Evolutionary conservation across 345 rosid species (phyloP), one percentile per base, ranked within the genome.

Genomic region (Clausena lansium): DNA sequence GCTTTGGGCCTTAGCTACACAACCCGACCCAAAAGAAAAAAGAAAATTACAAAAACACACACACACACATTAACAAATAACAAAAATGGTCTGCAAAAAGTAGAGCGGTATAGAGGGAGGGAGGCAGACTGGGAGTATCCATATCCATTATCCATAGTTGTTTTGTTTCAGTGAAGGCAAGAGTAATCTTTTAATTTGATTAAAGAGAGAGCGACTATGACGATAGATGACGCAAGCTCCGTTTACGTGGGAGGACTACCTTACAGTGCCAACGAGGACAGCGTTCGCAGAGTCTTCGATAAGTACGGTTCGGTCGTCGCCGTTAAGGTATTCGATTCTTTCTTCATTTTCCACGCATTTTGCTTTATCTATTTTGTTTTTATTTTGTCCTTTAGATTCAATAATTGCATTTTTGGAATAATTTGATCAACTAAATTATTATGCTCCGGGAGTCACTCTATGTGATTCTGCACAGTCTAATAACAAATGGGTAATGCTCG

Each of bases 241-340:
- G 94, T 95, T 50, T 95, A 95, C 85, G 96, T 95, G 17, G 99
- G 98, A 36, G 94, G 97, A 52, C 91, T 95, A 11, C 92, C 99
- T 11, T 92, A 89, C 88, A 84, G 80, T 77, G 83, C 94, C 81
- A 85, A 78, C 52, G 98, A 95, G 71, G 91, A 88, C 58, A 76
- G 86, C 79, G 76, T 93, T 81, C 95, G 91, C 81, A 86, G 86
- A 17, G 81, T 81, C 59, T 95, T 95, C 90, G 68, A 79, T 79
- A 47, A 79, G 45, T 93, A 92, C 85, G 98, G 98, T 54, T 36
- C 91, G 58, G 79, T 95, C 24, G 79, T 91, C 84, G 85, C 88
- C 81, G 89, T 93, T 59, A 95, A 93, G 95, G 98, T 93, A 5
- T 28, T 17, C 9, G 67, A 6, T 9, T 32, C 20, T 4, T 74